Evolutionary conservation across 140 eudicot genomes (phyloP).

Genomic region (Stevia rebaudiana): DNA sequence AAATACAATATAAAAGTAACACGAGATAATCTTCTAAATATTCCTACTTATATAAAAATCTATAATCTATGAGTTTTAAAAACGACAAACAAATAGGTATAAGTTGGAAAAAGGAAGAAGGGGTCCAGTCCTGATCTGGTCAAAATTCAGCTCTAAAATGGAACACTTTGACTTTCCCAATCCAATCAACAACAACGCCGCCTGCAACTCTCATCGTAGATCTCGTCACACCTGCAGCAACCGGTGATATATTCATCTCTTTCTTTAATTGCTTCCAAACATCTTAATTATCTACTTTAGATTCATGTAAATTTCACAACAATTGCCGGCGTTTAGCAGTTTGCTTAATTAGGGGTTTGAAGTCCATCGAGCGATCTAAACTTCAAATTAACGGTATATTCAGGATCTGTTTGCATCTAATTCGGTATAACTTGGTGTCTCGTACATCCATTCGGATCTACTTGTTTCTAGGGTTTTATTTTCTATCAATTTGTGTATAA

Average conservation of each 20-base stretch:
- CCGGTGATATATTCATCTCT: conserved; percentile 8
- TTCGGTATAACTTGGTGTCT: not conserved
- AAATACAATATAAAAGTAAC: too few relatives aligned
- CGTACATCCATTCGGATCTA: conserved; percentile 5
- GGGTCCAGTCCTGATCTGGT: conserved; percentile 36
- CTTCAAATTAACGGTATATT: not conserved
- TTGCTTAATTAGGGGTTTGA: not conserved
- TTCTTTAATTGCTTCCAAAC: not conserved
- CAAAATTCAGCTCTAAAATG: conserved; percentile 21
- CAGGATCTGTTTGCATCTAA: conserved; percentile 7
- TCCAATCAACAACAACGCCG: conserved; percentile 14
- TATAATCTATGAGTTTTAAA: too few relatives aligned
- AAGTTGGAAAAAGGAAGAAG: conserved; percentile 18
- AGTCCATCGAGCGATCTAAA: not conserved
- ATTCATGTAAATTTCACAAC: not conserved
- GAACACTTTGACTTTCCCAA: conserved; percentile 21
- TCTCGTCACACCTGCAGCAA: conserved; percentile 2
- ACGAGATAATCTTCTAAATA: too few relatives aligned
- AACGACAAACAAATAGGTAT: conserved; percentile 23
- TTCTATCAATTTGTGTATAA: not conserved
- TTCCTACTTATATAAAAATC: too few relatives aligned
- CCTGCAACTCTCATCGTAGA: conserved; percentile 9
- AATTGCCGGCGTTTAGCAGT: not conserved
- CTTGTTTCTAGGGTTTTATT: not conserved
- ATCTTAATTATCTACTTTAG: not conserved